Conservation (phyloP, 345 rosid species). For the Pistacia vera region DNA sequence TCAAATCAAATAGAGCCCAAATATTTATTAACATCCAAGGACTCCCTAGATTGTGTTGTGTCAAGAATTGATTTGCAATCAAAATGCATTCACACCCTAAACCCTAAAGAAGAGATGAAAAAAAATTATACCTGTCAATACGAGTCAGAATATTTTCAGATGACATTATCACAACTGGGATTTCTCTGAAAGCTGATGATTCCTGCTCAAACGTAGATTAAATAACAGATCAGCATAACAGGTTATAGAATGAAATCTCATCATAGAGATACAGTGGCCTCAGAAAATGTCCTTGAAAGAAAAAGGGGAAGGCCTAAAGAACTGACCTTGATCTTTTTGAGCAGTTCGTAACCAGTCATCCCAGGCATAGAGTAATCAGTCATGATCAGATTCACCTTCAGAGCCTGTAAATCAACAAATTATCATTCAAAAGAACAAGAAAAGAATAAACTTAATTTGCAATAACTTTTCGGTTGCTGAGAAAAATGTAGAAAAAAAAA, state of each 20-base stretch:
- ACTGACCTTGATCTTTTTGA: slow-evolving; percentile 70
- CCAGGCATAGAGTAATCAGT: slow-evolving; percentile 92
- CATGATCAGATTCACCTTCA: slow-evolving; percentile 78
- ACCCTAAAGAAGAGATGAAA: neutral
- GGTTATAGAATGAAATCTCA: neutral
- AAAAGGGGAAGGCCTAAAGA: too few species aligned
- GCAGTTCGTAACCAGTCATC: slow-evolving; percentile 81
- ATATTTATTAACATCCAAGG: too few species aligned
- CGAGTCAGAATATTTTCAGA: slow-evolving; percentile 78
- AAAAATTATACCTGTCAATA: slow-evolving; percentile 58
- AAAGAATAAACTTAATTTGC: neutral
- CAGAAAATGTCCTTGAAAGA: too few species aligned
- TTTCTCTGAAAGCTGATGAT: slow-evolving; percentile 72
- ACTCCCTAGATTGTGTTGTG: too few species aligned
- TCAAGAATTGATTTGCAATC: too few species aligned
- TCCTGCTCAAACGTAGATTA: slow-evolving; percentile 39
- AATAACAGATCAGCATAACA: slow-evolving; percentile 3
- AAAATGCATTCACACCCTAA: too few species aligned
- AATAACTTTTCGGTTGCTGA: neutral
- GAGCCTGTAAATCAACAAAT: slow-evolving; percentile 40
- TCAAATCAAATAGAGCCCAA: neutral
- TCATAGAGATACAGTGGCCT: too few species aligned
- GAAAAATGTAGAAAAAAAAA: too few species aligned
- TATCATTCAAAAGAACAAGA: neutral
- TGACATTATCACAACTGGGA: slow-evolving; percentile 88